Evolutionary conservation across 345 rosid genomes (phyloP), one percentile per base, ranked within the genome.

Genomic region (Citrus glauca): DNA sequence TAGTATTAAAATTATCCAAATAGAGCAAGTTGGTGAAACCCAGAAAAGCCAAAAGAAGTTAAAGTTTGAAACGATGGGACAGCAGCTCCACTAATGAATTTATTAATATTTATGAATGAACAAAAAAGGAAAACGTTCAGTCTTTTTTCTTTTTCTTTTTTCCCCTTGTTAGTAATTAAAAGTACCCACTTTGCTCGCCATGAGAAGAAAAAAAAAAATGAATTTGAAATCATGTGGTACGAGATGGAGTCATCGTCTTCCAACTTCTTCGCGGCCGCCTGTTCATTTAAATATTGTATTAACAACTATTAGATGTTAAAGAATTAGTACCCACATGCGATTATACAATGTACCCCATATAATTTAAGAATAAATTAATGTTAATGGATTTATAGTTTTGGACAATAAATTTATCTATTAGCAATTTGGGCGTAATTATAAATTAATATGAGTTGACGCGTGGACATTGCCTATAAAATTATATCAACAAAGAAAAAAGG

Each of bases 241-340:
- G 28, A 63, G 59, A 42, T 13, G 70, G 24, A 65, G 71, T 65
- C 45, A 33, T 10, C n/a, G 71, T 22, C 63, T 65, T 64, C 70
- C 70, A 64, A 75, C n/a, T 75, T 63, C 70, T 13, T 42, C 45
- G 78, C 70, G 28, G 78, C 78, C 61, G 61, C 30, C 78, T 30
- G 11, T 30, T 30, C 32, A 50, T 75, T 63, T 22, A 64, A 64
- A 32, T 20, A 28, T 28, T 27, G 40, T 42, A 6, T 25, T 16
- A 27, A 27, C 20, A 50, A 69, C 37, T 5, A 10, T 24, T 11
- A 24, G 57, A 45, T 45, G 25, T 24, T 27, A 69, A 16, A 32
- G 6, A 40, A 40, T 40, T n/a, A n/a, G 6, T 0, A 68, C 42
- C 55, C 53, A 37, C 28, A 37, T 66, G 50, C 7, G 30, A 69